Conservation (phyloP, 2,329 filamentous ascomycete genomes). For the Pseudonectria buxi region DNA sequence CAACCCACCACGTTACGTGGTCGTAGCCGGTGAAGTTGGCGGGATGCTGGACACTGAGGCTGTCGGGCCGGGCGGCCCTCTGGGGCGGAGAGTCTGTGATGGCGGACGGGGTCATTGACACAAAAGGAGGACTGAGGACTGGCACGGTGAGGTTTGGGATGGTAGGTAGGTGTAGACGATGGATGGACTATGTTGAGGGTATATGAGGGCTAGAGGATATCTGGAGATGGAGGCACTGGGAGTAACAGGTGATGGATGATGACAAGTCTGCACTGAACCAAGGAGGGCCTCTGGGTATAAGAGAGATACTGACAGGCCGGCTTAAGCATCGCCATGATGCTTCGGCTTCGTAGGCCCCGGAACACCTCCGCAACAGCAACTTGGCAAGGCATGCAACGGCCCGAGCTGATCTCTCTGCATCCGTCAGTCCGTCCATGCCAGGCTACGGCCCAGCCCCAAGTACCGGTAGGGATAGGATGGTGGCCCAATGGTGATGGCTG, state of each 20-base stretch:
- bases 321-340: conserved; percentile 4
- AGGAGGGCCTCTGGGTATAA: not conserved
- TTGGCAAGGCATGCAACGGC: conserved; percentile 17
- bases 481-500: no score
- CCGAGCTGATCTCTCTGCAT: conserved; percentile 14
- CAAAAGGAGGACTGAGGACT: conserved; percentile 12
- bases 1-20: conserved; percentile 92
- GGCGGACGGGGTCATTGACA: conserved; percentile 53
- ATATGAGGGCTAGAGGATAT: not conserved
- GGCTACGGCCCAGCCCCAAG: no score
- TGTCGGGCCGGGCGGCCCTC: conserved; percentile 40
- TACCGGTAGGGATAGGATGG: no score
- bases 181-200: not conserved
- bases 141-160: not conserved
- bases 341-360: conserved; percentile 10
- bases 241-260: not conserved
- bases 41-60: conserved; percentile 46
- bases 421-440: no score
- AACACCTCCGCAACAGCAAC: conserved; percentile 17
- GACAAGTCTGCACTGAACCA: not conserved
- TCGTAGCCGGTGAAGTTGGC: conserved; percentile 76
- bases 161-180: not conserved
- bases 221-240: not conserved
- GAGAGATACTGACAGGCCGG: not conserved
- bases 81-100: conserved; percentile 43